phyloP scores from a whole-genome alignment of 2,329 filamentous ascomycete species.

The Fusarium nanum region DNA sequence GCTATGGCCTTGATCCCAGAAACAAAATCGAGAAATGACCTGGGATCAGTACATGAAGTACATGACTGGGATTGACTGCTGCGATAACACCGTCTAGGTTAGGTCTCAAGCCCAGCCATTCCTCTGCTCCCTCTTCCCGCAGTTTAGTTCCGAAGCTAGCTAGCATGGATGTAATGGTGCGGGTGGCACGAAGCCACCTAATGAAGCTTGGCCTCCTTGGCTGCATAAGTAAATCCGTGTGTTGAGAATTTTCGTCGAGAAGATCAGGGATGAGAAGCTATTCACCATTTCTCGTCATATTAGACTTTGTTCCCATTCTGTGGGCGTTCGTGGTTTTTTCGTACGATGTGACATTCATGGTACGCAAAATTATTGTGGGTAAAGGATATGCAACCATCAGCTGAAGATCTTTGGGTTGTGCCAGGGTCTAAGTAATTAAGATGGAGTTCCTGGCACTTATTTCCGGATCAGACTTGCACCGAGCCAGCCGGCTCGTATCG shows the following conservation, averaged over 20 bases:
- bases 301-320: neutral
- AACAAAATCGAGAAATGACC: constrained; percentile 5
- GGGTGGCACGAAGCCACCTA: neutral
- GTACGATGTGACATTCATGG: neutral
- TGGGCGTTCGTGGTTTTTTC: neutral
- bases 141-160: constrained; percentile 18
- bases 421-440: neutral
- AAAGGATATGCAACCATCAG: neutral
- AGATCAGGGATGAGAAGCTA: neutral
- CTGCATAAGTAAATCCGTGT: neutral
- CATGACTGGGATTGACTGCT: constrained; percentile 3
- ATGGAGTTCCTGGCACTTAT: neutral
- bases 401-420: neutral
- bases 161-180: constrained; percentile 1
- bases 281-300: neutral
- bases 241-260: neutral
- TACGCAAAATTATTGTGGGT: neutral
- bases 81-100: constrained; percentile 8
- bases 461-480: neutral
- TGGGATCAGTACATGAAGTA: neutral
- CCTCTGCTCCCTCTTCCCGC: constrained; percentile 7
- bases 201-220: constrained; percentile 3
- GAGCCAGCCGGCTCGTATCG: constrained; percentile 2
- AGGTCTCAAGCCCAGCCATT: neutral
- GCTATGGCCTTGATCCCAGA: neutral